Evolutionary conservation across 257 asterid genomes (phyloP).

Genomic region (Echites panduratus): DNA sequence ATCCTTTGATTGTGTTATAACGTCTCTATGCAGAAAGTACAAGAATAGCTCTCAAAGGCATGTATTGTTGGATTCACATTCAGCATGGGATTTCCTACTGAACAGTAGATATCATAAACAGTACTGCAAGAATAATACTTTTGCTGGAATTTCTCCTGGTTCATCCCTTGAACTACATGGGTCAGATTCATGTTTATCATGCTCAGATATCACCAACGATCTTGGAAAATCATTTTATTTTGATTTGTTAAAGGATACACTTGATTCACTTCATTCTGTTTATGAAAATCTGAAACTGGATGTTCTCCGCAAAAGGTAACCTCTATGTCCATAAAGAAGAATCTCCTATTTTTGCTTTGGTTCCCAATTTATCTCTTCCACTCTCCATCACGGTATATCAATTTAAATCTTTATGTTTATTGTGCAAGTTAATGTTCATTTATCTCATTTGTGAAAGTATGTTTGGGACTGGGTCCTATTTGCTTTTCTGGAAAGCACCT

Average conservation of each 20-base stretch:
- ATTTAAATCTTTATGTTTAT: not conserved
- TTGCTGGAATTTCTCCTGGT: slow-evolving; percentile 41
- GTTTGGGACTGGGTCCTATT: not conserved
- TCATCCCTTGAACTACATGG: slow-evolving; percentile 33
- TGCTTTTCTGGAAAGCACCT: not conserved
- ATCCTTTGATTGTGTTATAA: slow-evolving; percentile 54
- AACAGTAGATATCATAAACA: slow-evolving; percentile 65
- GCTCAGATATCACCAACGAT: slow-evolving; percentile 24
- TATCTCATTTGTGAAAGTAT: not conserved
- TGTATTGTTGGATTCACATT: slow-evolving; percentile 38
- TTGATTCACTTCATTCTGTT: slow-evolving; percentile 84
- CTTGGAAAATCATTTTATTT: slow-evolving; percentile 30
- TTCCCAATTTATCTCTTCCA: slow-evolving; percentile 13
- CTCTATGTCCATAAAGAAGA: slow-evolving; percentile 8
- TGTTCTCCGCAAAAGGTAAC: slow-evolving; percentile 86
- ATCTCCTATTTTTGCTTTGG: slow-evolving; percentile 15
- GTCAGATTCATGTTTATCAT: slow-evolving; percentile 30
- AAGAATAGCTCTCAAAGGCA: slow-evolving; percentile 23
- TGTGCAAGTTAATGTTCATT: not conserved
- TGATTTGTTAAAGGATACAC: slow-evolving; percentile 48
- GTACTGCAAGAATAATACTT: slow-evolving; percentile 38
- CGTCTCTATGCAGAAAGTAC: slow-evolving; percentile 39
- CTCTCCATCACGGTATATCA: not conserved
- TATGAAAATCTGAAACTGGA: slow-evolving; percentile 84
- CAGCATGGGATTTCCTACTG: slow-evolving; percentile 91